Conservation (phyloP, 2,329 filamentous ascomycete species). For the Fusarium sp. region DNA sequence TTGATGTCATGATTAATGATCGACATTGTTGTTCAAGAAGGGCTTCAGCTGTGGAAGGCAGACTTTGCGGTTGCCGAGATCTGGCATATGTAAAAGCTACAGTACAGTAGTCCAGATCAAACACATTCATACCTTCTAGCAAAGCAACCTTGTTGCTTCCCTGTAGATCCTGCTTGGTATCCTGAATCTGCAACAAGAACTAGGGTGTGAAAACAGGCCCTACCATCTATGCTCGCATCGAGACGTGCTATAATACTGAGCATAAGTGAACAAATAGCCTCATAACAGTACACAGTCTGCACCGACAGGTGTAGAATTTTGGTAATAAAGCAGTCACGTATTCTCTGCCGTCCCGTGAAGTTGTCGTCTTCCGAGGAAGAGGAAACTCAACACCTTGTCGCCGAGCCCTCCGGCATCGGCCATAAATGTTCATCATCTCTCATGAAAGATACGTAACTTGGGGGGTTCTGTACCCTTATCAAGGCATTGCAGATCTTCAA, state of each 20-base stretch:
- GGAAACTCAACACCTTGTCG: background rate
- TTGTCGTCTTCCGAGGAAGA: background rate
- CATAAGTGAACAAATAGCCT: background rate
- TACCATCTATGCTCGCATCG: background rate
- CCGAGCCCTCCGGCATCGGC: constrained; percentile 21
- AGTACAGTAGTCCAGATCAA: background rate
- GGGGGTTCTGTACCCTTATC: background rate
- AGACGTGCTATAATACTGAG: background rate
- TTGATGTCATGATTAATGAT: constrained; percentile 25
- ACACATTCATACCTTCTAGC: background rate
- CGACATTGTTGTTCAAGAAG: constrained; percentile 11
- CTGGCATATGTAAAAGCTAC: background rate
- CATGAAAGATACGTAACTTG: constrained; percentile 7
- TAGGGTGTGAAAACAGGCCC: background rate
- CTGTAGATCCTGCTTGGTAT: background rate
- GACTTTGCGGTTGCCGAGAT: background rate
- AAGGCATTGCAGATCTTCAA: background rate
- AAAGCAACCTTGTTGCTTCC: background rate
- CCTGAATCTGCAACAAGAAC: constrained; percentile 3
- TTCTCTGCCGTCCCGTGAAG: background rate
- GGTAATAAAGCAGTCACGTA: background rate
- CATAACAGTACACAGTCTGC: background rate
- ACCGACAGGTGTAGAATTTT: background rate
- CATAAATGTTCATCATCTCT: background rate
- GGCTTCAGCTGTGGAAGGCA: constrained; percentile 24